These are phyloP conservation scores for Piper longum DNA, from an alignment of 164 flowering plant species.

Conservation along the genomic window DNA sequence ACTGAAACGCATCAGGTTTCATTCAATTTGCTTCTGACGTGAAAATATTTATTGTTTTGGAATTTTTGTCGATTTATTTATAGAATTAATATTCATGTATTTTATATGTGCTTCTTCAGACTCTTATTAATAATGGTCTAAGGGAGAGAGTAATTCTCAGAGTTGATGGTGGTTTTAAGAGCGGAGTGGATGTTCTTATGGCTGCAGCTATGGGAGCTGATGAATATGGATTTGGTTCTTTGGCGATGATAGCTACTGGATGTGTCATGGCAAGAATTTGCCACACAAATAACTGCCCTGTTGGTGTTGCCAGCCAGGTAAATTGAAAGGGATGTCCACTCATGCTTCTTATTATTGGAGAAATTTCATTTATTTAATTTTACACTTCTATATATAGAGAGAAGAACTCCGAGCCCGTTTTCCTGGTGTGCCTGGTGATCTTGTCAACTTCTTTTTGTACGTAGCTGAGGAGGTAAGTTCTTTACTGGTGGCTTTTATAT, in stretches of 20 bases:
- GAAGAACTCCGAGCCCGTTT: conserved; percentile 95
- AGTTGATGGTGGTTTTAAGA: conserved; percentile 97
- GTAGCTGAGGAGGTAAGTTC: conserved; percentile 91
- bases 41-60: too few relatives aligned
- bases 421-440: conserved; percentile 99
- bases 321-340: neutral
- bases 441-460: conserved; percentile 87
- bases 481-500: conserved; percentile 5
- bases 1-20: conserved; percentile 94
- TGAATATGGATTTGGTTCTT: conserved; percentile 97
- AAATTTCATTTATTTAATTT: neutral
- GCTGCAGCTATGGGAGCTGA: conserved; percentile 99
- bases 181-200: conserved; percentile 93
- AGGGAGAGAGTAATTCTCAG: conserved; percentile 90
- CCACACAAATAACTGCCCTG: conserved; percentile 98
- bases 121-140: conserved; percentile 85
- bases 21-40: neutral
- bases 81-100: neutral
- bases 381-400: conserved; percentile 30
- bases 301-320: conserved; percentile 99
- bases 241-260: conserved; percentile 99
- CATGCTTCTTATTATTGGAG: neutral
- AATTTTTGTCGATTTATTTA: neutral
- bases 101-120: conserved; percentile 31
- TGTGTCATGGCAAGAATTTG: conserved; percentile 99